Percentiles rank a stretch among this genome's conserved stretches.
Conservation (phyloP, 2,329 filamentous ascomycete genomes). For the Scedosporium dehoogii region DNA sequence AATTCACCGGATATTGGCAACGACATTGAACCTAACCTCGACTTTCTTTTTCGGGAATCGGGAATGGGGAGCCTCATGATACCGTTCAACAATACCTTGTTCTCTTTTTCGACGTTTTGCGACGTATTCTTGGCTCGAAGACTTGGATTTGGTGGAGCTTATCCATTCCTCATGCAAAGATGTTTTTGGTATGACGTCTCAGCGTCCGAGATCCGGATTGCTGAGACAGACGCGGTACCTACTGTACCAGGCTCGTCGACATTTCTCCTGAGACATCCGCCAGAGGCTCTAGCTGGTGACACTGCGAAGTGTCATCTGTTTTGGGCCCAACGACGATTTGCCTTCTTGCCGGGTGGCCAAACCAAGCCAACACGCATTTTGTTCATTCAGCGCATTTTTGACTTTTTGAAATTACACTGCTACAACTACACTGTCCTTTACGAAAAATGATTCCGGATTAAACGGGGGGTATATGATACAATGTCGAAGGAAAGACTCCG, state of each 20-base stretch:
- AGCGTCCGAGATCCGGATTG: not conserved
- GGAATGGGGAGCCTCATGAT: too few relatives aligned
- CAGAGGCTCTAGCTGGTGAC: not conserved
- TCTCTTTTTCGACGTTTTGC: not conserved
- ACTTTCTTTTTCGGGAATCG: not conserved
- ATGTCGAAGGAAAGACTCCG: not conserved
- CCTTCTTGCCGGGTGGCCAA: not conserved
- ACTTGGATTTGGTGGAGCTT: not conserved
- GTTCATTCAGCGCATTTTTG: not conserved
- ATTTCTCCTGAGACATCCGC: not conserved
- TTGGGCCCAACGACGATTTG: not conserved
- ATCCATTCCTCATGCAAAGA: not conserved
- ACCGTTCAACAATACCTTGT: not conserved
- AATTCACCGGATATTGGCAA: not conserved
- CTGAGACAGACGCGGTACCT: not conserved
- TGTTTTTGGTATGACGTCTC: not conserved
- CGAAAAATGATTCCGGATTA: not conserved
- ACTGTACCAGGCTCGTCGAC: not conserved
- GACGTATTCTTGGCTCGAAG: not conserved
- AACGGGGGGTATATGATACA: not conserved
- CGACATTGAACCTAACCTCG: not conserved
- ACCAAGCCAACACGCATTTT: not conserved
- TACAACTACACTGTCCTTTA: not conserved
- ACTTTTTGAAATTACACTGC: not conserved
- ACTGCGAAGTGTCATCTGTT: not conserved